Conservation (phyloP, 176 grass and related monocot species). For the Luzula sylvatica region DNA sequence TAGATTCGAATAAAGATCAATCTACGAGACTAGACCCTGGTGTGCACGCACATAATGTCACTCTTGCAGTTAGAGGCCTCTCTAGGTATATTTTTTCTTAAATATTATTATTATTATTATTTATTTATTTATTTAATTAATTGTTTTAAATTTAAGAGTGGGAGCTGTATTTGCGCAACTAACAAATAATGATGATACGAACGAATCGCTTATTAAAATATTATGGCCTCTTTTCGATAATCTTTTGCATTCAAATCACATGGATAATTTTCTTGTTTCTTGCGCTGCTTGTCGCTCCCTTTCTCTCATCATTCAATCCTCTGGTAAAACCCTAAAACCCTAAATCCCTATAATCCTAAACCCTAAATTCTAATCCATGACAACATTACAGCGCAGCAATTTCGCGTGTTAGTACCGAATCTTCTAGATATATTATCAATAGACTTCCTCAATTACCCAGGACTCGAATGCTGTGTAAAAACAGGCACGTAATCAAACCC, state of each 20-base stretch:
- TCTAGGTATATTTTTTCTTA: constrained; percentile 43
- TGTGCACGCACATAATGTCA: constrained; percentile 48
- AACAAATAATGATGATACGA: constrained; percentile 48
- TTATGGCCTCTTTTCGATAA: constrained; percentile 89
- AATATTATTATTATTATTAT: constrained; percentile 6
- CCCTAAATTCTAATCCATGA: not conserved
- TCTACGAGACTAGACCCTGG: constrained; percentile 50
- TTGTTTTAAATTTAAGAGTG: constrained; percentile 46
- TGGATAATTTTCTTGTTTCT: constrained; percentile 77
- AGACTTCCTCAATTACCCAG: constrained; percentile 82
- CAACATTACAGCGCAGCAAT: constrained; percentile 58
- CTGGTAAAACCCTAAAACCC: constrained; percentile 36
- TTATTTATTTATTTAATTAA: constrained; percentile 5
- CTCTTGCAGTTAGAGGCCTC: constrained; percentile 69
- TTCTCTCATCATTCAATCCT: constrained; percentile 75
- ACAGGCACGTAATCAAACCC: constrained; percentile 41
- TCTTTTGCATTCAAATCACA: constrained; percentile 67
- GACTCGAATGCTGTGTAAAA: constrained; percentile 89
- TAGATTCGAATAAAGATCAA: constrained; percentile 57
- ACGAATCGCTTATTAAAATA: constrained; percentile 57
- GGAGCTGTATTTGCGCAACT: constrained; percentile 76
- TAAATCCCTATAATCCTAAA: constrained; percentile 7
- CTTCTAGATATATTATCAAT: constrained; percentile 76
- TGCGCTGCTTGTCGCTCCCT: constrained; percentile 71
- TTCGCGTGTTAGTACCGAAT: constrained; percentile 59